These are phyloP conservation scores for Lachancea lanzarotensis DNA, from an alignment of 805 yeast genomes.

Conservation along the genomic window DNA sequence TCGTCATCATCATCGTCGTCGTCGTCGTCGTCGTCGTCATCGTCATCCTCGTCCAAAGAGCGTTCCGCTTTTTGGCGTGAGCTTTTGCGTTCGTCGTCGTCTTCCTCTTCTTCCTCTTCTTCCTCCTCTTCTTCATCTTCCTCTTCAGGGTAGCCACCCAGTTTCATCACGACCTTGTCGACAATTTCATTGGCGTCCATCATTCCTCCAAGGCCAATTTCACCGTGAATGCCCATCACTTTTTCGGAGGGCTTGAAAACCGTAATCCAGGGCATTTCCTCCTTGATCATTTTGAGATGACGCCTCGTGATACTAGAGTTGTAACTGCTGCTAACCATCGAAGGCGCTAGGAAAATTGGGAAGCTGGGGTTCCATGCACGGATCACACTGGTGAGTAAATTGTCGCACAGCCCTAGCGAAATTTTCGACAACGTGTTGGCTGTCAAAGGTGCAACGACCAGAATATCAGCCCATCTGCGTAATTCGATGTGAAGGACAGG, in stretches of 20 bases:
- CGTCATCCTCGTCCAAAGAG: conserved; percentile 45
- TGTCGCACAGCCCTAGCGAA: conserved; percentile 87
- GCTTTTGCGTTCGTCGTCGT: conserved; percentile 24
- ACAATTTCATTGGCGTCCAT: conserved; percentile 95
- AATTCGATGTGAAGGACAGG: conserved; percentile 93
- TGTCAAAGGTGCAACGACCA: conserved; percentile 88
- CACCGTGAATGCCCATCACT: conserved; percentile 88
- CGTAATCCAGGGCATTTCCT: conserved; percentile 93
- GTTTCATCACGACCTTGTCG: conserved; percentile 67
- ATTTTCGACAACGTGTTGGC: conserved; percentile 90
- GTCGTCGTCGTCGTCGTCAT: conserved; percentile 37
- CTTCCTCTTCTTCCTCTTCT: conserved; percentile 35
- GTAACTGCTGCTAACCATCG: conserved; percentile 91
- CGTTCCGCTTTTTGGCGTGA: conserved; percentile 35
- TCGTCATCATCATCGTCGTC: conserved; percentile 43
- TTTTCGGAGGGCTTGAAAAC: conserved; percentile 92
- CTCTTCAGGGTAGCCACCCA: conserved; percentile 55
- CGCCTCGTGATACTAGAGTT: conserved; percentile 82
- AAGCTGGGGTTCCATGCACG: conserved; percentile 93
- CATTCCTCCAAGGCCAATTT: conserved; percentile 99
- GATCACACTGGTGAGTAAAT: conserved; percentile 79
- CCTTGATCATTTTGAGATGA: conserved; percentile 67
- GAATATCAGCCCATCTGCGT: conserved; percentile 93
- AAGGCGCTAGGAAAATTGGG: conserved; percentile 88
- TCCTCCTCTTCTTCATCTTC: conserved; percentile 45